Conservation (phyloP, 2,329 filamentous ascomycete genomes). For the Septoria linicola region DNA sequence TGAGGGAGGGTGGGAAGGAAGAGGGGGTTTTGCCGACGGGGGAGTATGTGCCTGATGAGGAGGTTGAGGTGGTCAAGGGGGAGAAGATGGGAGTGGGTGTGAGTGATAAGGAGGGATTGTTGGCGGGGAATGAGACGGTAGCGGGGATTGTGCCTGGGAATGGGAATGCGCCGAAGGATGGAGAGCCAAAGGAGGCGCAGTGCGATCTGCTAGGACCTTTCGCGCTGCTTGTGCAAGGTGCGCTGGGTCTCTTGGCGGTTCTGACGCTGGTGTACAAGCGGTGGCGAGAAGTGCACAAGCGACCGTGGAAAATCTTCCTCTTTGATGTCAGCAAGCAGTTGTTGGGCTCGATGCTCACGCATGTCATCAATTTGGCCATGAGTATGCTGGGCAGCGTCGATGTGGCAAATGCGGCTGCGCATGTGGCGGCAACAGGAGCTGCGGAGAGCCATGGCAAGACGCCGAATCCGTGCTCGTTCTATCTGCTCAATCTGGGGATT, state of each 20-base stretch:
- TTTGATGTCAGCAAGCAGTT: slow-evolving; percentile 98
- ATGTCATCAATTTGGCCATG: slow-evolving; percentile 92
- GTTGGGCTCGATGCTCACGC: slow-evolving; percentile 85
- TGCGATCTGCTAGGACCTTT: slow-evolving; percentile 88
- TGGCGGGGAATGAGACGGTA: slow-evolving; percentile 15
- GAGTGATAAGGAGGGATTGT: slow-evolving; percentile 18
- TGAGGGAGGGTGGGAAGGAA: slow-evolving; percentile 48
- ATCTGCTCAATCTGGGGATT: slow-evolving; percentile 88
- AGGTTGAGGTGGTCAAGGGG: not conserved
- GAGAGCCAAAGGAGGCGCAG: slow-evolving; percentile 57
- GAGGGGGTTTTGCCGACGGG: slow-evolving; percentile 9
- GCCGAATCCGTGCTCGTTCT: slow-evolving; percentile 96
- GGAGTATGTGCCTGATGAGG: slow-evolving; percentile 18
- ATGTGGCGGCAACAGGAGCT: slow-evolving; percentile 24
- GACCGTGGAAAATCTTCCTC: slow-evolving; percentile 93
- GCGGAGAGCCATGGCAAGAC: slow-evolving; percentile 55
- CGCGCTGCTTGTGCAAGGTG: slow-evolving; percentile 83
- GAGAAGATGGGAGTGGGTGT: not conserved
- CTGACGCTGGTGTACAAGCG: slow-evolving; percentile 89
- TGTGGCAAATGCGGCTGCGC: slow-evolving; percentile 58
- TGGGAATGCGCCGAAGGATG: slow-evolving; percentile 23
- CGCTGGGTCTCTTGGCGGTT: slow-evolving; percentile 78
- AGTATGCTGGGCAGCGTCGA: slow-evolving; percentile 90
- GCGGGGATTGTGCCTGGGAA: slow-evolving; percentile 11
- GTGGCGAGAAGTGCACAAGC: slow-evolving; percentile 85